Conservation (phyloP, 306 rosid genomes). For the Vachellia pachyceras region DNA sequence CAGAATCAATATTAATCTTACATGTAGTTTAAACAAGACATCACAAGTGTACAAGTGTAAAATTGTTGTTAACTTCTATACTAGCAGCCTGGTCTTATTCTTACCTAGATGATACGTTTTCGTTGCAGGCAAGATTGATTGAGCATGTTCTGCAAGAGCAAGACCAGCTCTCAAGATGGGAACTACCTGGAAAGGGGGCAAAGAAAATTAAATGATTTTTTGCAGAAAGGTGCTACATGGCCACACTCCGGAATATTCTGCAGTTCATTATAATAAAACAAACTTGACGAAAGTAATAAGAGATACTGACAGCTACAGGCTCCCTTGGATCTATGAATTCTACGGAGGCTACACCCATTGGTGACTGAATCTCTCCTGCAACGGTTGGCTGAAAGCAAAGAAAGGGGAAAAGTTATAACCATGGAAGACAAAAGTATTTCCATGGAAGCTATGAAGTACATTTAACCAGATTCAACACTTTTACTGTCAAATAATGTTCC, state of each 20-base stretch:
- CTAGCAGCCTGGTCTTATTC: constrained; percentile 33
- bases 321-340: constrained; percentile 95
- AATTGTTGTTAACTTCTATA: constrained; percentile 1
- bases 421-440: background rate
- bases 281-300: constrained; percentile 29
- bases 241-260: constrained; percentile 23
- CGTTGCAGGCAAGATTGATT: constrained; percentile 80
- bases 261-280: constrained; percentile 2
- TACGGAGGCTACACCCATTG: constrained; percentile 85
- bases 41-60: constrained; percentile 14
- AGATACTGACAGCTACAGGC: constrained; percentile 72
- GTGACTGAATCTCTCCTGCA: constrained; percentile 88
- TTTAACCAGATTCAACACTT: background rate
- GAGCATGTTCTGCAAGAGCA: constrained; percentile 85
- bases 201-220: constrained; percentile 36
- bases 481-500: constrained; percentile 9
- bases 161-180: constrained; percentile 96
- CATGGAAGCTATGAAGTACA: constrained; percentile 10
- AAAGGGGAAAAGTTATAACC: background rate
- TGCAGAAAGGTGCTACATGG: constrained; percentile 33
- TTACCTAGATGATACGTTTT: constrained; percentile 89
- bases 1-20: constrained; percentile 10
- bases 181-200: constrained; percentile 69
- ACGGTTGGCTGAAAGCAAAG: constrained; percentile 72
- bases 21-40: constrained; percentile 10